Percentiles rank a stretch among this genome's conserved stretches.
Evolutionary conservation across 2,329 filamentous ascomycete species (phyloP).

Genomic region (Ascochyta rabiei): DNA sequence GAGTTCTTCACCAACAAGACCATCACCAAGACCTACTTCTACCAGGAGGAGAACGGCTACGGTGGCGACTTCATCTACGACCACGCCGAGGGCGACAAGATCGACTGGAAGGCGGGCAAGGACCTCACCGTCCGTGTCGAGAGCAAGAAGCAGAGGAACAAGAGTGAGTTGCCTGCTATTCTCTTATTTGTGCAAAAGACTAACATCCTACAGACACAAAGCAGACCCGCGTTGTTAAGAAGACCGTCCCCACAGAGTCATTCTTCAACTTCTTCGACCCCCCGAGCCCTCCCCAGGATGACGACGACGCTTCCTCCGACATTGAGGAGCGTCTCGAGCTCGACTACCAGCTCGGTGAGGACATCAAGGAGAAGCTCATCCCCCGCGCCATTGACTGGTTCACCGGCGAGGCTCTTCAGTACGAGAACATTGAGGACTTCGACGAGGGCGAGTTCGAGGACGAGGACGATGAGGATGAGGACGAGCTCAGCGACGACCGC

Average conservation of each 20-base stretch:
- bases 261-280: constrained; percentile 99
- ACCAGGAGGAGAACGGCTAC: constrained; percentile 98
- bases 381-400: constrained; percentile 99
- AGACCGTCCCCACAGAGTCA: constrained; percentile 96
- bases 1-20: constrained; percentile 98
- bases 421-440: constrained; percentile 88
- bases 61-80: constrained; percentile 99
- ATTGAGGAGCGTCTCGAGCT: constrained; percentile 98
- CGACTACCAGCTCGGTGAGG: constrained; percentile 97
- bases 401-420: constrained; percentile 95
- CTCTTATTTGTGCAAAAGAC: neutral
- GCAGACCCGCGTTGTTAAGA: constrained; percentile 98
- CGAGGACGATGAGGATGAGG: constrained; percentile 90
- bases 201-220: constrained; percentile 76
- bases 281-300: constrained; percentile 78
- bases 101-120: constrained; percentile 92
- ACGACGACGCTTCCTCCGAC: constrained; percentile 80
- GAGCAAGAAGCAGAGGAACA: constrained; percentile 99
- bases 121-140: constrained; percentile 94
- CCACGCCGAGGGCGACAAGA: constrained; percentile 96
- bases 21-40: constrained; percentile 98
- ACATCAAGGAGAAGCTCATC: constrained; percentile 99
- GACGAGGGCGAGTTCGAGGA: constrained; percentile 85
- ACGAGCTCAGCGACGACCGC: constrained; percentile 80
- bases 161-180: constrained; percentile 70